phyloP scores from a whole-genome alignment of 1,139 yeast species.

The Arxiozyma telluris region DNA sequence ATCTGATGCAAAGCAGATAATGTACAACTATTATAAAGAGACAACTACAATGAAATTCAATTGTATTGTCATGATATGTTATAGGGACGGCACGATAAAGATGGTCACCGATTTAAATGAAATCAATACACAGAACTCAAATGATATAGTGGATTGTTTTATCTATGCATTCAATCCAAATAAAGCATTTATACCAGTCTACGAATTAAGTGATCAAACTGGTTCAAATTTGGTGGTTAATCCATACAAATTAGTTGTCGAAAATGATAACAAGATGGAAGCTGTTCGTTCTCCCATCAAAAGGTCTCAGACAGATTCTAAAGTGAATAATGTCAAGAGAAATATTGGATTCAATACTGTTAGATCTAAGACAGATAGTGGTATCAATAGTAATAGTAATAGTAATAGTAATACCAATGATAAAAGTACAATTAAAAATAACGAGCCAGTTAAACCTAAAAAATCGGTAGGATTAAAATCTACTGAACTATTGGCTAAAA shows the following conservation, averaged over 20 bases:
- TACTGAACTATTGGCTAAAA: slow-evolving; percentile 26
- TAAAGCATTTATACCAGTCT: slow-evolving; percentile 22
- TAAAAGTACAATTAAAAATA: slow-evolving; percentile 2
- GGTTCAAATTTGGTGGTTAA: slow-evolving; percentile 16
- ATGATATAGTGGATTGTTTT: slow-evolving; percentile 22
- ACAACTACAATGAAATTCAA: slow-evolving; percentile 21
- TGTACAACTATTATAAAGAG: slow-evolving; percentile 24
- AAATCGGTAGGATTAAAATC: slow-evolving; percentile 25
- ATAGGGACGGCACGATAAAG: slow-evolving; percentile 14
- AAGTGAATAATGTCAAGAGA: background rate
- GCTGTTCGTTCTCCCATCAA: background rate
- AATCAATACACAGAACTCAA: slow-evolving; percentile 6
- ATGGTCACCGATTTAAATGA: slow-evolving; percentile 17
- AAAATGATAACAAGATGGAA: background rate
- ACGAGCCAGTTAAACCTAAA: slow-evolving; percentile 1
- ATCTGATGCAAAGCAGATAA: slow-evolving; percentile 20
- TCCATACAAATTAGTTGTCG: slow-evolving; percentile 12
- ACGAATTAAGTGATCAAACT: slow-evolving; percentile 14
- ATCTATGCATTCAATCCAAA: slow-evolving; percentile 30
- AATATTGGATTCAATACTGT: background rate
- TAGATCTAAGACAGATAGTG: slow-evolving; percentile 11
- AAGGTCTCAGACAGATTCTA: background rate
- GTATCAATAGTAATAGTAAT: background rate
- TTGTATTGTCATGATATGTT: slow-evolving; percentile 23
- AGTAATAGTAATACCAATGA: background rate